These are phyloP conservation scores for Boletus rex-veris DNA, from an alignment of 768 basidiomycete species.

Conservation along the genomic window DNA sequence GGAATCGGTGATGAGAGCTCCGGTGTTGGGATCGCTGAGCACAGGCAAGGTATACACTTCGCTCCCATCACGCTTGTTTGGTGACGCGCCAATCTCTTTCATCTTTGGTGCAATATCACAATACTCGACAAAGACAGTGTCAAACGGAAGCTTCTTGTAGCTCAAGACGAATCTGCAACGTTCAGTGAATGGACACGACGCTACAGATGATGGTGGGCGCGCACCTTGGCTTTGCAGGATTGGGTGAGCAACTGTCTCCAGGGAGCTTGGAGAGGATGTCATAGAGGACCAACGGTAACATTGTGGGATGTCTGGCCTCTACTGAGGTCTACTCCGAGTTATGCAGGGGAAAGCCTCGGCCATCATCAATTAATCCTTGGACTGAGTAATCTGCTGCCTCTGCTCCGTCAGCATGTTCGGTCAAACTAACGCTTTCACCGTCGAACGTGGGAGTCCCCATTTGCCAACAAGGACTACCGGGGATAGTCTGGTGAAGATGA, in stretches of 20 bases:
- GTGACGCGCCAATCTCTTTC: constrained; percentile 26
- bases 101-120: constrained; percentile 28
- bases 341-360: no score
- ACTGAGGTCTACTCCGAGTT: neutral
- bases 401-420: constrained; percentile 3
- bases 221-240: constrained; percentile 38
- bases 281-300: constrained; percentile 33
- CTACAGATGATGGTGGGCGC: neutral
- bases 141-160: constrained; percentile 33
- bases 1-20: constrained; percentile 29
- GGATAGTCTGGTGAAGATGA: no score
- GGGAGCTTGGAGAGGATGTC: constrained; percentile 34
- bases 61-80: constrained; percentile 18
- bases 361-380: no score
- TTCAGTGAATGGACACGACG: neutral
- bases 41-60: constrained; percentile 32
- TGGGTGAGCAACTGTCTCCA: constrained; percentile 34
- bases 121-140: constrained; percentile 34
- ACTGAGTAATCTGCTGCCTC: neutral
- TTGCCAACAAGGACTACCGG: no score
- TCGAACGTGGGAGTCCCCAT: no score
- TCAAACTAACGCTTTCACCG: neutral
- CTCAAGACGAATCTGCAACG: constrained; percentile 27
- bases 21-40: constrained; percentile 32
- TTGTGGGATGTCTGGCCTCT: constrained; percentile 2